These are phyloP conservation scores for Tetracentron sinense DNA, from an alignment of 164 flowering plant genomes.

Conservation along the genomic window DNA sequence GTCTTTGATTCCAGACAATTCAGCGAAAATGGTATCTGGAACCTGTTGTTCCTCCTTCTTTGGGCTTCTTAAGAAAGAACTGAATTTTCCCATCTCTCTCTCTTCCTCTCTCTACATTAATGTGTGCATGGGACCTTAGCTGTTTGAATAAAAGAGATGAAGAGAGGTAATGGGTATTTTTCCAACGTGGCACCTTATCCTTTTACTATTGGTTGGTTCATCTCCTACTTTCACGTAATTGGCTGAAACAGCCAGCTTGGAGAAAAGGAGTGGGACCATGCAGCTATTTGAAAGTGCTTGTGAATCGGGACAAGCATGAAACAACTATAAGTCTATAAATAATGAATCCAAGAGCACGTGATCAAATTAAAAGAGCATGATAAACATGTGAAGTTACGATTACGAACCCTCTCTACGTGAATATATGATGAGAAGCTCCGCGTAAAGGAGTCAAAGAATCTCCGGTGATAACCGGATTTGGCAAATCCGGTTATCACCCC, in stretches of 20 bases:
- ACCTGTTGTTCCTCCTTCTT: constrained; percentile 41
- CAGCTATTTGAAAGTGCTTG: not conserved
- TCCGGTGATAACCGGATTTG: too few relatives aligned
- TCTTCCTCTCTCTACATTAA: not conserved
- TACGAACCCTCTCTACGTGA: too few relatives aligned
- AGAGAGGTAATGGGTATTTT: constrained; percentile 1
- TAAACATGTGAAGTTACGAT: too few relatives aligned
- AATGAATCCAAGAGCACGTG: not conserved
- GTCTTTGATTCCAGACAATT: constrained; percentile 4
- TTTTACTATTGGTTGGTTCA: constrained; percentile 26
- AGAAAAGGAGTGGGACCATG: not conserved
- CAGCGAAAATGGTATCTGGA: constrained; percentile 12
- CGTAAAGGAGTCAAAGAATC: too few relatives aligned
- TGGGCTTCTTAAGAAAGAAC: constrained; percentile 30
- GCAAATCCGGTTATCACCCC: too few relatives aligned
- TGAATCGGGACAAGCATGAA: not conserved
- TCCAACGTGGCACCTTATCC: constrained; percentile 43
- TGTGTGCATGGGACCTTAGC: constrained; percentile 14
- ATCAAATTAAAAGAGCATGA: too few relatives aligned
- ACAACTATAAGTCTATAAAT: not conserved
- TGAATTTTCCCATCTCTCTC: constrained; percentile 23
- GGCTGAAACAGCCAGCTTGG: not conserved
- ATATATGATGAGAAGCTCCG: too few relatives aligned
- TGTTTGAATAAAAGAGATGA: not conserved
- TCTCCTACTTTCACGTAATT: constrained; percentile 4